Evolutionary conservation across 1,284 basidiomycete species (phyloP).

Genomic region (Rhodotorula sp.): DNA sequence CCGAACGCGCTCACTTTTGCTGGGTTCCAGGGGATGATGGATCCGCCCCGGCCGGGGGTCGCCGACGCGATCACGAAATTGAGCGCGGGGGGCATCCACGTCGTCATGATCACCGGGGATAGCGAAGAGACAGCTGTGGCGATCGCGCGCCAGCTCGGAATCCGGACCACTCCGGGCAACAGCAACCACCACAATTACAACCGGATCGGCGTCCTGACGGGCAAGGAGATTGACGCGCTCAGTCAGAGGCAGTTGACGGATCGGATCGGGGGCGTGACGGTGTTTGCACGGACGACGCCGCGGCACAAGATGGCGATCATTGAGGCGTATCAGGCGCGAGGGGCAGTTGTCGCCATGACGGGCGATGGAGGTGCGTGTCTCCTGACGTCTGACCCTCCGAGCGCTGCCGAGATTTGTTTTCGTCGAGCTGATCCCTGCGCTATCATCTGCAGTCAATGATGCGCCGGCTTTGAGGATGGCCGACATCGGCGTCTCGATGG

Average conservation of each 20-base stretch:
- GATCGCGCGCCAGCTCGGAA: conserved; percentile 85
- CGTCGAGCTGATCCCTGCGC: background rate
- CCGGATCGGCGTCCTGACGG: conserved; percentile 64
- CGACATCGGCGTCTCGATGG: conserved; percentile 97
- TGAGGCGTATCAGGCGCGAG: conserved; percentile 82
- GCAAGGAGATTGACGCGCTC: conserved; percentile 80
- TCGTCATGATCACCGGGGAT: conserved; percentile 98
- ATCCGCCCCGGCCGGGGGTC: conserved; percentile 92
- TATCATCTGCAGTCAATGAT: conserved; percentile 73
- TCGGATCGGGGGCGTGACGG: conserved; percentile 72
- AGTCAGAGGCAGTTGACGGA: conserved; percentile 76
- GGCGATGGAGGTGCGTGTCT: conserved; percentile 72
- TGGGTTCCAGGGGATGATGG: conserved; percentile 92
- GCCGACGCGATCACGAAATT: conserved; percentile 77
- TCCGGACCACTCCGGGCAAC: conserved; percentile 51
- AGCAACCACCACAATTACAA: background rate
- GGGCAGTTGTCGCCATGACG: conserved; percentile 93
- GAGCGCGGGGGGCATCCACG: conserved; percentile 81
- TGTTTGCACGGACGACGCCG: conserved; percentile 93
- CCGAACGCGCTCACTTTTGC: conserved; percentile 72
- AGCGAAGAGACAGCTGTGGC: conserved; percentile 85
- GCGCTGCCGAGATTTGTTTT: background rate
- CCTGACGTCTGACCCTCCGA: background rate
- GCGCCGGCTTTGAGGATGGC: conserved; percentile 96
- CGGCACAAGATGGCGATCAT: conserved; percentile 97